phyloP scores from a whole-genome alignment of 2,329 filamentous ascomycete genomes.

The Beauveria scarabaeidicola region DNA sequence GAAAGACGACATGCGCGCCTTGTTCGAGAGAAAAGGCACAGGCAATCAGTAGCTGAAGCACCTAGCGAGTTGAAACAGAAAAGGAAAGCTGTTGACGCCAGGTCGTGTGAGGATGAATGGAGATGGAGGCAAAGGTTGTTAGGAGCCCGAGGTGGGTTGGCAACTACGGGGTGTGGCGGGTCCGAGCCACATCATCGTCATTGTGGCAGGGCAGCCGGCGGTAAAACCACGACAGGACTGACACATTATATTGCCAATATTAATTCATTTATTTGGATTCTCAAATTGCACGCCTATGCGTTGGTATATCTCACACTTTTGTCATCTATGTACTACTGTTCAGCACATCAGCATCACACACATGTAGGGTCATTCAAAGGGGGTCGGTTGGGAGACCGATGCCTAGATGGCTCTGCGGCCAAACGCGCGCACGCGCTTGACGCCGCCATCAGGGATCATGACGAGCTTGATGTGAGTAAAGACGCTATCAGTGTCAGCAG shows the following conservation, averaged over 20 bases:
- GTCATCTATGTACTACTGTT: not conserved
- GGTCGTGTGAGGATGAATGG: constrained; percentile 9
- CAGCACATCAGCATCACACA: constrained; percentile 10
- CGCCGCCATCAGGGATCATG: constrained; percentile 87
- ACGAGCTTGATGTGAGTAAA: constrained; percentile 84
- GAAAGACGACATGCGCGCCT: constrained; percentile 2
- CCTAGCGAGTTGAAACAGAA: not conserved
- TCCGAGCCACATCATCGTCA: constrained; percentile 9
- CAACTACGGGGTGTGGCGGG: constrained; percentile 5
- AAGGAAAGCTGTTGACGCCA: not conserved
- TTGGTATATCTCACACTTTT: not conserved
- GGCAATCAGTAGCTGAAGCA: not conserved
- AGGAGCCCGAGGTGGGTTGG: not conserved
- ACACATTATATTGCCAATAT: not conserved
- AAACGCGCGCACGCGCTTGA: constrained; percentile 66
- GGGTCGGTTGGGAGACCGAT: not conserved
- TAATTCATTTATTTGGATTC: not conserved
- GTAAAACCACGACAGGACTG: not conserved
- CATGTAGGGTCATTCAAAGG: not conserved
- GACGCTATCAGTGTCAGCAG: constrained; percentile 44
- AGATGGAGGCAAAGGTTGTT: not conserved
- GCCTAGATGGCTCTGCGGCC: constrained; percentile 22
- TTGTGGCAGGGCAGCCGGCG: not conserved
- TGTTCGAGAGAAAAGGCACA: not conserved
- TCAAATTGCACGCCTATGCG: not conserved